Conservation (phyloP, 441 rosid species). For the Gossypium aridum region DNA sequence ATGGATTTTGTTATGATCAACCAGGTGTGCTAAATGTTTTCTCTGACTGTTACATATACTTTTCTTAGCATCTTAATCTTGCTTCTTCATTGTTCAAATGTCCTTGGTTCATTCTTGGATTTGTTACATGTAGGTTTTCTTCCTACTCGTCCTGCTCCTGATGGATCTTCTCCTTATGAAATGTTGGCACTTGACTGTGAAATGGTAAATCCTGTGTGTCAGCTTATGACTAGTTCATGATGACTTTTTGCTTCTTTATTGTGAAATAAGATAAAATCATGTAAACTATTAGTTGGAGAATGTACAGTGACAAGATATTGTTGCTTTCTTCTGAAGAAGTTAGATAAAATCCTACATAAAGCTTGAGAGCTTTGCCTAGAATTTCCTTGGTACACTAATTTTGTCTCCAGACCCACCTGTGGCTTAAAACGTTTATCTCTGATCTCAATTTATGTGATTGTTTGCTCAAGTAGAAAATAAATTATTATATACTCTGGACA, state of each 20-base stretch:
- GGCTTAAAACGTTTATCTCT: not conserved
- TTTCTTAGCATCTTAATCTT: not conserved
- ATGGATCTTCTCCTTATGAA: constrained; percentile 44
- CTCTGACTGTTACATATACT: not conserved
- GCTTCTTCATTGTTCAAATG: constrained; percentile 7
- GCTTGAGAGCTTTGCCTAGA: not conserved
- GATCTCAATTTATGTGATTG: not conserved
- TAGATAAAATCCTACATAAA: not conserved
- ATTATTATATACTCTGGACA: not conserved
- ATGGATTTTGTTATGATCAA: constrained; percentile 61
- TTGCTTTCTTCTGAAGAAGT: not conserved
- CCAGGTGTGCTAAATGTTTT: constrained; percentile 34
- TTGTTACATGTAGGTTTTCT: constrained; percentile 44
- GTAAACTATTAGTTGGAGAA: not conserved
- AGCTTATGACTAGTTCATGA: not conserved
- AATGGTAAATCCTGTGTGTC: constrained; percentile 52
- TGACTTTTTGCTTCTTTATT: not conserved
- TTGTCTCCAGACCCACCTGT: not conserved
- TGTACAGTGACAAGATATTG: not conserved
- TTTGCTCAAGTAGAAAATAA: not conserved
- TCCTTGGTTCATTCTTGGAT: constrained; percentile 8
- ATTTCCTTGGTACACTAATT: not conserved
- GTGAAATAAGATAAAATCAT: not conserved
- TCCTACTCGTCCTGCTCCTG: constrained; percentile 65
- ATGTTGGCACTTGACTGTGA: constrained; percentile 92